A percentile compares a stretch with the other conserved stretches of the same genome.
These are phyloP conservation scores for Arctium lappa DNA, from an alignment of 129 eudicot species.

Conservation along the genomic window DNA sequence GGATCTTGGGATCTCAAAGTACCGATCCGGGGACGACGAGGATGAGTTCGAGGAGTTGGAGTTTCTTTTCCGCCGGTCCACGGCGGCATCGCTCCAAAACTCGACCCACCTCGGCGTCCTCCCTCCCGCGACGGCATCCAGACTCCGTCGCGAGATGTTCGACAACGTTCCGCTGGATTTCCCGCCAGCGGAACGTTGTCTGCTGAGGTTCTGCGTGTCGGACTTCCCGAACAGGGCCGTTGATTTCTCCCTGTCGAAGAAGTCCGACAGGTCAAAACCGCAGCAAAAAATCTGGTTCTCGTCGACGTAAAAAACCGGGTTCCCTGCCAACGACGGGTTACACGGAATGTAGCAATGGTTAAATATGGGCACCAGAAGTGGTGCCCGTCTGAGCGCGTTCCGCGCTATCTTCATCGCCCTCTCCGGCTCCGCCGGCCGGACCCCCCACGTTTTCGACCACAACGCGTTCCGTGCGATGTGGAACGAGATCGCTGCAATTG, in stretches of 20 bases:
- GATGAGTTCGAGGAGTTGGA: conserved; percentile 59
- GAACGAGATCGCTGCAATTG: conserved; percentile 79
- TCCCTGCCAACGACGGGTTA: conserved; percentile 81
- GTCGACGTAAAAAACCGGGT: conserved; percentile 86
- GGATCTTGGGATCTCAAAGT: conserved; percentile 46
- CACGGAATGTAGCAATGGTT: conserved; percentile 87
- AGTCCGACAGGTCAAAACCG: conserved; percentile 75
- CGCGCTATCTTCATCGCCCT: conserved; percentile 77
- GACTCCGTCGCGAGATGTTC: conserved; percentile 48
- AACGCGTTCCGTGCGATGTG: conserved; percentile 68
- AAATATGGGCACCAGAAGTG: conserved; percentile 77
- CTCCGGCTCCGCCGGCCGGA: conserved; percentile 77
- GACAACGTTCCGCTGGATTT: conserved; percentile 30
- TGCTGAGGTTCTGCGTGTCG: conserved; percentile 25
- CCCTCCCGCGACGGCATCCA: conserved; percentile 46
- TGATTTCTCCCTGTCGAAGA: conserved; percentile 62
- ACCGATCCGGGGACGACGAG: conserved; percentile 68
- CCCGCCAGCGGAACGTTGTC: conserved; percentile 35
- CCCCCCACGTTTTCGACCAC: conserved; percentile 95
- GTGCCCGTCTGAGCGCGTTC: conserved; percentile 68
- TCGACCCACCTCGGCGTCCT: conserved; percentile 82
- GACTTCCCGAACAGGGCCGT: conserved; percentile 32
- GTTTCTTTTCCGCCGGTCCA: conserved; percentile 52
- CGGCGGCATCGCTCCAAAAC: conserved; percentile 94
- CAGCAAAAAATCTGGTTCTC: conserved; percentile 84